phyloP scores from a whole-genome alignment of 441 rosid species.

The Croton setiger region DNA sequence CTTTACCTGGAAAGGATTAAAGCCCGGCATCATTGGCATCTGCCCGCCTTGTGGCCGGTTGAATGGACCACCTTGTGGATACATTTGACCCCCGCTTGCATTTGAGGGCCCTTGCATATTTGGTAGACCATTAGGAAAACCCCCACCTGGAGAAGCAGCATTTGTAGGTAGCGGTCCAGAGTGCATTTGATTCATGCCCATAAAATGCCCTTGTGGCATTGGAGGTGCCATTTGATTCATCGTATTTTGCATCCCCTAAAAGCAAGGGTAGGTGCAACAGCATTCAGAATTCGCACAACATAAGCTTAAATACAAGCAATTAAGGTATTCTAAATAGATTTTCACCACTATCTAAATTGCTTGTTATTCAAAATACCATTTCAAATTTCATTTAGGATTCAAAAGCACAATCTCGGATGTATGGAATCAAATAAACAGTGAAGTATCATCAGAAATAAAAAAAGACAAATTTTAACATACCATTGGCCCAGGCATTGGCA shows the following conservation, averaged over 20 bases:
- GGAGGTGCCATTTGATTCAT: conserved; percentile 77
- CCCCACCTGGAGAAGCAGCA: conserved; percentile 57
- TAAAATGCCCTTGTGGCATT: conserved; percentile 77
- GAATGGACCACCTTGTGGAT: conserved; percentile 69
- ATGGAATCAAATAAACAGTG: background rate
- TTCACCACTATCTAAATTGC: background rate
- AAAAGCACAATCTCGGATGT: background rate
- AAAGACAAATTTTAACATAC: conserved; percentile 36
- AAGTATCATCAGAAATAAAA: background rate
- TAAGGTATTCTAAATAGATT: conserved; percentile 1
- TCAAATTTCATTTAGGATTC: background rate
- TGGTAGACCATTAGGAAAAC: conserved; percentile 61
- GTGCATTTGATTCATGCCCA: conserved; percentile 77
- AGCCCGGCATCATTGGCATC: conserved; percentile 84
- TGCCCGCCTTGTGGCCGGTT: conserved; percentile 80
- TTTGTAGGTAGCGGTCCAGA: conserved; percentile 45
- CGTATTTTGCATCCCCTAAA: conserved; percentile 89
- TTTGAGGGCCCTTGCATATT: conserved; percentile 82
- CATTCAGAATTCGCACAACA: background rate
- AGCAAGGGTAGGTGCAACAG: background rate
- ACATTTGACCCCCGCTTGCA: conserved; percentile 53
- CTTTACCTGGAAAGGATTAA: conserved; percentile 75
- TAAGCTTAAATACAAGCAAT: background rate
- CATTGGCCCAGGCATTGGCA: conserved; percentile 74
- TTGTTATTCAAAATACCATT: background rate